Percentiles rank a stretch among this genome's conserved stretches.
These are phyloP conservation scores for Tolypocladium cylindrosporum DNA, from an alignment of 2,329 filamentous ascomycete genomes.

Conservation along the genomic window DNA sequence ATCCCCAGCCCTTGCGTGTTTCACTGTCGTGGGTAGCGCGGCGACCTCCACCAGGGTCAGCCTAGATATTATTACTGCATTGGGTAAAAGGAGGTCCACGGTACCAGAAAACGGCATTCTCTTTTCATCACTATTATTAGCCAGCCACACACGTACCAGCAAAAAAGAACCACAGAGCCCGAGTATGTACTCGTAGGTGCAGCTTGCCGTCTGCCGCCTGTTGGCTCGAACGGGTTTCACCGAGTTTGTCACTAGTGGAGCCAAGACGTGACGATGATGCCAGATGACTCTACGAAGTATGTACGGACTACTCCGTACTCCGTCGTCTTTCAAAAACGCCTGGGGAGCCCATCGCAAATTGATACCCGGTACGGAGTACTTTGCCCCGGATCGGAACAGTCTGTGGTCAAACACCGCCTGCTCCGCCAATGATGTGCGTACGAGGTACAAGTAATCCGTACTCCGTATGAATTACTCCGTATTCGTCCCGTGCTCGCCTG, in stretches of 20 bases:
- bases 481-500: too few species aligned
- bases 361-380: not conserved
- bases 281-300: too few species aligned
- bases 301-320: not conserved
- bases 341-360: not conserved
- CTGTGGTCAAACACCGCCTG: not conserved
- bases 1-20: too few species aligned
- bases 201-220: not conserved
- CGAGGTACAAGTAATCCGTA: not conserved
- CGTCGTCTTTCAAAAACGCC: not conserved
- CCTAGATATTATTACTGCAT: too few species aligned
- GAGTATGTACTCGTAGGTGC: not conserved
- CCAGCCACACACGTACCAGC: too few species aligned
- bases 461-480: too few species aligned
- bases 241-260: not conserved
- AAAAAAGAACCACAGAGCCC: too few species aligned
- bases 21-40: too few species aligned
- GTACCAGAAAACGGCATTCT: too few species aligned
- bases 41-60: too few species aligned
- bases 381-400: not conserved
- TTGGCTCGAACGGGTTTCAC: not conserved
- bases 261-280: not conserved
- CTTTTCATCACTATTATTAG: too few species aligned
- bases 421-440: not conserved
- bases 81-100: too few species aligned